Percentiles rank a stretch among this genome's conserved stretches.
phyloP scores from a whole-genome alignment of 352 stramenopile species.

The Peronospora destructor region DNA sequence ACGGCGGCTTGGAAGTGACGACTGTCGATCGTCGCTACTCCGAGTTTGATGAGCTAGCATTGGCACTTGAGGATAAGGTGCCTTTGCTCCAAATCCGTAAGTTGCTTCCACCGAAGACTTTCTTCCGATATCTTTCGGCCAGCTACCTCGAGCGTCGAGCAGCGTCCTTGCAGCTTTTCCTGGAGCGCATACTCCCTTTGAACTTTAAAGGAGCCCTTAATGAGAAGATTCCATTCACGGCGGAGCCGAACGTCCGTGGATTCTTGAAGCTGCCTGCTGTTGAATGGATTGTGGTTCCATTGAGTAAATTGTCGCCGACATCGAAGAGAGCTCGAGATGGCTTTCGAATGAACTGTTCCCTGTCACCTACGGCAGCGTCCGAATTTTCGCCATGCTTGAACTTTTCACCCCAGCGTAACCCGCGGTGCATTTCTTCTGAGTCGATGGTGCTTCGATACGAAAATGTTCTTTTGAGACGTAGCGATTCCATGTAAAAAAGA shows the following conservation, averaged over 20 bases:
- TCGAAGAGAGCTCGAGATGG: slow-evolving; percentile 9
- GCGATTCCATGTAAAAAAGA: slow-evolving; percentile 50
- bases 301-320: slow-evolving; percentile 24
- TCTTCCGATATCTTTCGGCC: slow-evolving; percentile 52
- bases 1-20: slow-evolving; percentile 33
- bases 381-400: slow-evolving; percentile 28
- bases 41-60: slow-evolving; percentile 56
- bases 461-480: slow-evolving; percentile 31
- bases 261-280: slow-evolving; percentile 67
- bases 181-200: slow-evolving; percentile 49
- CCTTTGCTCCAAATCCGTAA: slow-evolving; percentile 38
- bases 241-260: slow-evolving; percentile 51
- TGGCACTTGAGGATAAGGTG: slow-evolving; percentile 51
- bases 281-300: slow-evolving; percentile 62
- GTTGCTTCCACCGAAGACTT: slow-evolving; percentile 62
- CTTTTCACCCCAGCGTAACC: slow-evolving; percentile 20
- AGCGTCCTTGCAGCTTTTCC: slow-evolving; percentile 52
- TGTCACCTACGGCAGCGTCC: slow-evolving; percentile 21
- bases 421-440: slow-evolving; percentile 12
- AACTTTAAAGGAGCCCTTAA: slow-evolving; percentile 61
- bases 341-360: slow-evolving; percentile 22
- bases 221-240: slow-evolving; percentile 56
- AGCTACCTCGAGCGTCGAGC: slow-evolving; percentile 58
- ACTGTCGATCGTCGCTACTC: slow-evolving; percentile 59
- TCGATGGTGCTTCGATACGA: slow-evolving; percentile 24